Evolutionary conservation across 441 rosid species (phyloP), one percentile per base, ranked within the genome.

Genomic region (Populus hybrid): DNA sequence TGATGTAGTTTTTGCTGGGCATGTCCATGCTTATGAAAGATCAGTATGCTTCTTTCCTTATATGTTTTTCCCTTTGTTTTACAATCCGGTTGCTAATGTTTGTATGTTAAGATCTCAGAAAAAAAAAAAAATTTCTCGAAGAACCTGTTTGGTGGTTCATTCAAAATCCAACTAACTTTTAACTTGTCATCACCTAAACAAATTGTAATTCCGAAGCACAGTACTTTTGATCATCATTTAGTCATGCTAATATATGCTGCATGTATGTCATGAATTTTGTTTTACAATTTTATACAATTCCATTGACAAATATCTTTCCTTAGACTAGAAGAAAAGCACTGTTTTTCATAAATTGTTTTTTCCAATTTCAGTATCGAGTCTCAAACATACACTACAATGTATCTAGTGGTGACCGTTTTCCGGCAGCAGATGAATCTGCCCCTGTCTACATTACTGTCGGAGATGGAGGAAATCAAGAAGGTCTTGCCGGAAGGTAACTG

Each of bases 391-490:
- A 79, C 66, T 92, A 90, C 85, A 90, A 91, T 64, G 79, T 92
- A 42, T 89, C 97, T 71, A 87, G 89, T 72, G 95, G 98, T 38
- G 85, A 88, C 32, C 76, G 81, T 67, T 87, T 70, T 82, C 98
- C 98, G 4, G 77, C 89, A 75, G 86, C 94, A 24, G 95, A 95
- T 85, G 87, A 87, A 73, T 89, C 90, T 35, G 97, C 98, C 69
- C 98, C 99, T 2, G 87, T 95, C 75, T 95, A 94, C 84, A 87
- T 92, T 23, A 95, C 97, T 9, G 97, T 92, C 73, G 97, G 99
- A 79, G 98, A 95, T 77, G 98, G 99, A 72, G 99, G 99, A 82
- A 95, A 95, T 82, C 98, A 92, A 85, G 98, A 91, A 89, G 98
- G 98, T 81, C 94, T 95, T 57, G 97, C 98, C 8, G 87, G 71